A percentile compares a stretch with the other conserved stretches of the same genome.
These are phyloP conservation scores for Amniculicola lignicola DNA, from an alignment of 495 filamentous ascomycete species.

Conservation along the genomic window DNA sequence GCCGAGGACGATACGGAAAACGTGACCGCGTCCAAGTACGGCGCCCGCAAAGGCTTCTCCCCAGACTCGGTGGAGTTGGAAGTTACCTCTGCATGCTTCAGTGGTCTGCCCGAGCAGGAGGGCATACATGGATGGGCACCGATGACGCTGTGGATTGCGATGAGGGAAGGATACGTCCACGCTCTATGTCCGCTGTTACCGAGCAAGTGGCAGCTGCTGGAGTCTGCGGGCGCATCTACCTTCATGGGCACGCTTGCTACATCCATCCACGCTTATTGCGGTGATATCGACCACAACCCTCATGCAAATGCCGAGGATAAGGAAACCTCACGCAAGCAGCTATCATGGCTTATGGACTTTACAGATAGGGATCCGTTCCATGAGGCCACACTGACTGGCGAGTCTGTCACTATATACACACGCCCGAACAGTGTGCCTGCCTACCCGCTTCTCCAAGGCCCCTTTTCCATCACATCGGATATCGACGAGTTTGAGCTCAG, in stretches of 20 bases:
- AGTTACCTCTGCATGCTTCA: slow-evolving; percentile 80
- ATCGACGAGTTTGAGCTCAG: slow-evolving; percentile 66
- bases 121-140: slow-evolving; percentile 77
- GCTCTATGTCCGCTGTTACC: slow-evolving; percentile 86
- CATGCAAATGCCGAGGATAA: slow-evolving; percentile 54
- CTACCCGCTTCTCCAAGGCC: slow-evolving; percentile 79
- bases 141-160: slow-evolving; percentile 90
- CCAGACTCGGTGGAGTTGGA: slow-evolving; percentile 84
- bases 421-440: slow-evolving; percentile 68
- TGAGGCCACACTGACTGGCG: slow-evolving; percentile 41
- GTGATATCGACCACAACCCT: slow-evolving; percentile 57
- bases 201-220: slow-evolving; percentile 60
- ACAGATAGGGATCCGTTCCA: slow-evolving; percentile 69
- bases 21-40: slow-evolving; percentile 65
- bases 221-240: slow-evolving; percentile 63
- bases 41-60: slow-evolving; percentile 74
- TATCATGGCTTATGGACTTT: slow-evolving; percentile 78
- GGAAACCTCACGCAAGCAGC: slow-evolving; percentile 65
- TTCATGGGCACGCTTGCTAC: slow-evolving; percentile 74
- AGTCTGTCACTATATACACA: slow-evolving; percentile 58
- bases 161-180: slow-evolving; percentile 83
- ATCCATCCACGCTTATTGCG: slow-evolving; percentile 64
- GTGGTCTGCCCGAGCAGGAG: slow-evolving; percentile 54
- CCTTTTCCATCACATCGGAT: slow-evolving; percentile 61
- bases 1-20: slow-evolving; percentile 73